phyloP scores from a whole-genome alignment of 257 asterid genomes.

The Scutellaria galericulata region DNA sequence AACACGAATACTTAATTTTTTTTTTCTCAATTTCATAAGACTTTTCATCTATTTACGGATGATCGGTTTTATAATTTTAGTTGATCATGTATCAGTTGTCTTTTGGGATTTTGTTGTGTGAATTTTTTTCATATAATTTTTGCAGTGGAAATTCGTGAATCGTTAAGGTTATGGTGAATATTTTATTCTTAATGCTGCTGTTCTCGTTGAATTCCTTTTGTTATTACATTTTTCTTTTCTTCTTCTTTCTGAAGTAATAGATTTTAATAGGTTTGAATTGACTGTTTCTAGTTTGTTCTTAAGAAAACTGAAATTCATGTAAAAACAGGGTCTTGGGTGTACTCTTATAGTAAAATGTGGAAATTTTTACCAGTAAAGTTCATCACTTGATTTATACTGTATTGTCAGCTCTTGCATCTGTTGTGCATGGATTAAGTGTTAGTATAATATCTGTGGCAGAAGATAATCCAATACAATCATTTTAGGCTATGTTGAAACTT shows the following conservation, averaged over 20 bases:
- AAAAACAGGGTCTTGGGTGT: neutral
- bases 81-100: neutral
- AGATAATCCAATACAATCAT: neutral
- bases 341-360: constrained; percentile 11
- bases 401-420: neutral
- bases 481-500: neutral
- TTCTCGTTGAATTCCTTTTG: neutral
- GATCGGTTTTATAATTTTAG: constrained; percentile 16
- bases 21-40: constrained; percentile 5
- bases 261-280: constrained; percentile 11
- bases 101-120: constrained; percentile 14
- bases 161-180: neutral
- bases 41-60: neutral
- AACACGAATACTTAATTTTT: constrained; percentile 1
- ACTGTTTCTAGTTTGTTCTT: constrained; percentile 6
- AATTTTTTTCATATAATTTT: neutral
- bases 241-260: neutral
- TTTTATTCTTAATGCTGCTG: constrained; percentile 4
- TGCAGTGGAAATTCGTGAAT: constrained; percentile 2
- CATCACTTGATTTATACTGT: neutral
- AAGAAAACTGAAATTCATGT: constrained; percentile 25
- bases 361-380: constrained; percentile 18
- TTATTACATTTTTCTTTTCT: neutral
- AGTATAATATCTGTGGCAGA: constrained; percentile 2
- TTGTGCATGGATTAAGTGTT: neutral